phyloP scores from a whole-genome alignment of 768 basidiomycete species.

The Panus rudis region DNA sequence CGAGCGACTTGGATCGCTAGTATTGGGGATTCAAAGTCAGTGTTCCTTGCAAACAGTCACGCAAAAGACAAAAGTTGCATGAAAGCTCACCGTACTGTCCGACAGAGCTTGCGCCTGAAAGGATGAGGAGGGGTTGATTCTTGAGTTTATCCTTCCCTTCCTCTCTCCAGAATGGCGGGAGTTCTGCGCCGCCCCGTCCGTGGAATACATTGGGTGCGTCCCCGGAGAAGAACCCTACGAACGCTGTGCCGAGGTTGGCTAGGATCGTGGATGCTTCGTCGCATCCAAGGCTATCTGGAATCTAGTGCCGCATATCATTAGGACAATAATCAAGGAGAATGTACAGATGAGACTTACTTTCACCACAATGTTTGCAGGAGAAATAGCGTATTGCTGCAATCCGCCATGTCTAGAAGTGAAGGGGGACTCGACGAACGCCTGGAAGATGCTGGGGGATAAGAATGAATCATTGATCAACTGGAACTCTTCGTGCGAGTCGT shows the following conservation, averaged over 20 bases:
- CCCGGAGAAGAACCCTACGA: slow-evolving; percentile 21
- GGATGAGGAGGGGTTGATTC: slow-evolving; percentile 27
- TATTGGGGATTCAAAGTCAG: not conserved
- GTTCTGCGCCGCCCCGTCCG: slow-evolving; percentile 22
- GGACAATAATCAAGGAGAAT: no score
- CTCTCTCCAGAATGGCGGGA: slow-evolving; percentile 26
- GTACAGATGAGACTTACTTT: slow-evolving; percentile 7
- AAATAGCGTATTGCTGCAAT: slow-evolving; percentile 16
- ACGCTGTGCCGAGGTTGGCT: slow-evolving; percentile 21
- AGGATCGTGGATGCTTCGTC: slow-evolving; percentile 26
- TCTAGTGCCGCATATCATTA: no score
- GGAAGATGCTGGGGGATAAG: no score
- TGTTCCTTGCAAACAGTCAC: not conserved
- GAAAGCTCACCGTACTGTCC: slow-evolving; percentile 29
- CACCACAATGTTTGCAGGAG: slow-evolving; percentile 12
- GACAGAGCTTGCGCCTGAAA: slow-evolving; percentile 31
- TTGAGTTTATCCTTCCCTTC: slow-evolving; percentile 25
- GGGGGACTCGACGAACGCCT: no score
- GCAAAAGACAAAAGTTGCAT: not conserved
- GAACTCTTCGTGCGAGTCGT: no score
- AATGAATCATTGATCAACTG: no score
- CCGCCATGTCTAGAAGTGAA: slow-evolving; percentile 1
- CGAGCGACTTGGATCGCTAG: slow-evolving; percentile 12
- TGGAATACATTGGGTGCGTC: no score
- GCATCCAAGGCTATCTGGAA: slow-evolving; percentile 21